Conservation (phyloP, 441 rosid genomes). For the Eutrema salsugineum region DNA sequence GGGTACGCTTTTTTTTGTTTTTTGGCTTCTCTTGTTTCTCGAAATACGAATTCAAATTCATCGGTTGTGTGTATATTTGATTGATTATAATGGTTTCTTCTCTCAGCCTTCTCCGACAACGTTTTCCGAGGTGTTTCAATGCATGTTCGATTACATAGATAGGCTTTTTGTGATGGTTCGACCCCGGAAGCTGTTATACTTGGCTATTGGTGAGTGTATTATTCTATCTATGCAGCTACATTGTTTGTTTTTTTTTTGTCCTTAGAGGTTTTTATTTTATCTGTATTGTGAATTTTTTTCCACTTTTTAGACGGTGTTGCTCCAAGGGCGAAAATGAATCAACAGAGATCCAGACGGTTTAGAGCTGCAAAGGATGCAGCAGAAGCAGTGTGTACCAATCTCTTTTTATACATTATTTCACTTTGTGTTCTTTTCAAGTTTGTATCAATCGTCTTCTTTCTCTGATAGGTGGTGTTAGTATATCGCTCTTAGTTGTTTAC, state of each 20-base stretch:
- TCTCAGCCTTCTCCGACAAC: constrained; percentile 72
- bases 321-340: constrained; percentile 95
- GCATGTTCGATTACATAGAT: constrained; percentile 80
- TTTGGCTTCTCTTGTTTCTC: neutral
- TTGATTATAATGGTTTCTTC: neutral
- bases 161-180: constrained; percentile 81
- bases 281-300: neutral
- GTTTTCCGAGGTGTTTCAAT: constrained; percentile 63
- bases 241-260: neutral
- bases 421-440: neutral
- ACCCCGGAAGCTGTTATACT: constrained; percentile 66
- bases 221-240: neutral
- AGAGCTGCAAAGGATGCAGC: constrained; percentile 91
- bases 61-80: neutral
- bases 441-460: neutral
- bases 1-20: constrained; percentile 28
- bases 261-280: neutral
- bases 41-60: neutral
- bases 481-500: neutral
- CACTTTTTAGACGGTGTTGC: constrained; percentile 73
- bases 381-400: constrained; percentile 58
- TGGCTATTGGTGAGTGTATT: constrained; percentile 70
- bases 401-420: neutral
- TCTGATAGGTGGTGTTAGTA: neutral
- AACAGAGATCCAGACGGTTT: constrained; percentile 89